Percentiles rank a stretch among this genome's conserved stretches.
phyloP scores from a whole-genome alignment of 306 rosid genomes.

The Alnus rubra region DNA sequence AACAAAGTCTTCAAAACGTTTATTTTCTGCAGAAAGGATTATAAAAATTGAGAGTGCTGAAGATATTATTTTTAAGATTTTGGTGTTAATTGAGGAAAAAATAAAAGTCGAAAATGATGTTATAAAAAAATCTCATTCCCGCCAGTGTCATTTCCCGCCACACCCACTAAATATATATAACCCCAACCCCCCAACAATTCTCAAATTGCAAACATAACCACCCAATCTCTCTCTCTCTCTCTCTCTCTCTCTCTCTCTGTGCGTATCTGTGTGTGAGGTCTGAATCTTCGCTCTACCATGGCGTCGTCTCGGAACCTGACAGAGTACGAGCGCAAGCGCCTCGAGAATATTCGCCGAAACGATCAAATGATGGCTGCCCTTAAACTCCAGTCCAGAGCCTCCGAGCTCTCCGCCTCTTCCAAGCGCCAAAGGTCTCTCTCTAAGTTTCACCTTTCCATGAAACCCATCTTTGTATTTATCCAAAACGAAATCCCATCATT shows the following conservation, averaged over 20 bases:
- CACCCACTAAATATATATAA: background rate
- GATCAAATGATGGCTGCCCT: slow-evolving; percentile 81
- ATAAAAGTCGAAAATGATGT: no score
- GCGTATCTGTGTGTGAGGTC: background rate
- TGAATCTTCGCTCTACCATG: slow-evolving; percentile 34
- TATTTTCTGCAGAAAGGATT: no score
- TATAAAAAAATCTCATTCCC: slow-evolving; percentile 9
- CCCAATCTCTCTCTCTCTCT: background rate
- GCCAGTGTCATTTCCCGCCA: slow-evolving; percentile 40
- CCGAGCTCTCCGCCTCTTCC: slow-evolving; percentile 55
- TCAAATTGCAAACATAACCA: background rate
- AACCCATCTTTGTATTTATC: background rate
- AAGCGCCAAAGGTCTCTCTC: slow-evolving; percentile 63
- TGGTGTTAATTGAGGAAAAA: background rate
- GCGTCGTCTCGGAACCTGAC: slow-evolving; percentile 53
- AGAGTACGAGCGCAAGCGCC: slow-evolving; percentile 79
- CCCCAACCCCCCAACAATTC: background rate
- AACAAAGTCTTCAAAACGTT: no score
- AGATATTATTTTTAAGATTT: background rate
- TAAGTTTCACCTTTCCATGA: slow-evolving; percentile 1
- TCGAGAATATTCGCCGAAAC: slow-evolving; percentile 92
- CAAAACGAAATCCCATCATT: background rate
- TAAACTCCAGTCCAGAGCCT: slow-evolving; percentile 61
- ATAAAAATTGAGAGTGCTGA: no score
- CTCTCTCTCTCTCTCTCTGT: background rate